A percentile compares a stretch with the other conserved stretches of the same genome.
Evolutionary conservation across 2,329 filamentous ascomycete genomes (phyloP).

Genomic region (Colletotrichum falcatum): DNA sequence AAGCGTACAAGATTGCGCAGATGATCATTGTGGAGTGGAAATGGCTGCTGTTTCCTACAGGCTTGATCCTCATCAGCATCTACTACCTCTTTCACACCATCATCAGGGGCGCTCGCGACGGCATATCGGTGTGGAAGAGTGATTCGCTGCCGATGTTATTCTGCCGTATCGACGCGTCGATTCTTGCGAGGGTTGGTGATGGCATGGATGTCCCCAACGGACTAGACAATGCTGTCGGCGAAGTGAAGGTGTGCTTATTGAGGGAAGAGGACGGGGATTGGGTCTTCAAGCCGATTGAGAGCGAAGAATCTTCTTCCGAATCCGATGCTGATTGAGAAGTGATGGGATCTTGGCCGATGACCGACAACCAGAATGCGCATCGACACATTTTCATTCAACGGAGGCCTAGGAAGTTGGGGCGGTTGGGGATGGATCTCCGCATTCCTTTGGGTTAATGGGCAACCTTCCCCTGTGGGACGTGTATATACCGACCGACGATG

Average conservation of each 20-base stretch:
- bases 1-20: conserved; percentile 47
- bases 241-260: conserved; percentile 50
- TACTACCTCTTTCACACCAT: conserved; percentile 52
- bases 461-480: too few relatives aligned
- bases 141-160: conserved; percentile 55
- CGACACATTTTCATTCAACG: conserved; percentile 1
- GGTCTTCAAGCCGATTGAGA: conserved; percentile 49
- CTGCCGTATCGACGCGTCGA: conserved; percentile 50
- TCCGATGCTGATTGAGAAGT: conserved; percentile 25
- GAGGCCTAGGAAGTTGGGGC: background rate
- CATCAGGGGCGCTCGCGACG: conserved; percentile 50
- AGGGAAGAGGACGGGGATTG: conserved; percentile 51
- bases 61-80: conserved; percentile 50
- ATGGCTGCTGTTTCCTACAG: conserved; percentile 53
- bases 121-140: conserved; percentile 53
- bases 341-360: background rate
- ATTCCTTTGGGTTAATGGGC: conserved; percentile 4
- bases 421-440: conserved; percentile 20
- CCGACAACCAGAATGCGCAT: background rate
- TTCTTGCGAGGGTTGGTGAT: conserved; percentile 48
- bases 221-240: conserved; percentile 49
- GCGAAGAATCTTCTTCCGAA: conserved; percentile 32
- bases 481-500: too few relatives aligned
- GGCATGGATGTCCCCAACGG: conserved; percentile 53
- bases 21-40: conserved; percentile 51